Conservation (phyloP, 2,329 filamentous ascomycete genomes). For the Alternaria triticimaculans region DNA sequence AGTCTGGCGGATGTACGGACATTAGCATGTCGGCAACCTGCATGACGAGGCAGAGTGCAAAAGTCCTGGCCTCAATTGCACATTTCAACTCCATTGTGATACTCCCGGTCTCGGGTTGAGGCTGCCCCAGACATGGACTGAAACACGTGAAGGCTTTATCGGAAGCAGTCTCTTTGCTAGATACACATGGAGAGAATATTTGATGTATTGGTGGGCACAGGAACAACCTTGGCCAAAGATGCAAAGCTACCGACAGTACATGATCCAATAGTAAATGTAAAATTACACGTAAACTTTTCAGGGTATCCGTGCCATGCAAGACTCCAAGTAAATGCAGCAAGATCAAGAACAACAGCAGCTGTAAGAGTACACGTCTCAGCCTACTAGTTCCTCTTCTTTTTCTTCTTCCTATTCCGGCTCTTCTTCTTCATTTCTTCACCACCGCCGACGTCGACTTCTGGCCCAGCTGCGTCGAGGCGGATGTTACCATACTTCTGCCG, state of each 20-base stretch:
- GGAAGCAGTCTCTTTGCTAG: not conserved
- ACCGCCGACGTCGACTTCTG: conserved; percentile 26
- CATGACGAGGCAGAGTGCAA: not conserved
- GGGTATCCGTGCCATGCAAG: conserved; percentile 26
- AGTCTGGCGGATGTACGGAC: not conserved
- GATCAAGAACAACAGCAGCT: not conserved
- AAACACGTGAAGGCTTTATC: not conserved
- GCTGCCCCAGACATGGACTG: not conserved
- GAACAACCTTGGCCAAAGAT: not conserved
- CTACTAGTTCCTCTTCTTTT: conserved; percentile 42
- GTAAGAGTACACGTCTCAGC: not conserved
- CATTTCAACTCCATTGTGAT: not conserved
- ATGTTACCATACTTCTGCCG: conserved; percentile 63
- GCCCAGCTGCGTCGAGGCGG: conserved; percentile 28
- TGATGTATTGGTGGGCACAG: not conserved
- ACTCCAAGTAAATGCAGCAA: conserved; percentile 25
- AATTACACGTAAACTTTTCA: conserved; percentile 13
- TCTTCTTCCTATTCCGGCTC: conserved; percentile 48
- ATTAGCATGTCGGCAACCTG: not conserved
- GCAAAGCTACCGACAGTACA: not conserved
- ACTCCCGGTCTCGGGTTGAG: not conserved
- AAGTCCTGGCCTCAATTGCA: not conserved
- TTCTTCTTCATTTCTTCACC: conserved; percentile 38
- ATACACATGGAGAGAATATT: not conserved
- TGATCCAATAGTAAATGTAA: not conserved